Base-by-base conservation (phyloP, 495 filamentous ascomycete genomes). In the Penicillium coffeae region DNA sequence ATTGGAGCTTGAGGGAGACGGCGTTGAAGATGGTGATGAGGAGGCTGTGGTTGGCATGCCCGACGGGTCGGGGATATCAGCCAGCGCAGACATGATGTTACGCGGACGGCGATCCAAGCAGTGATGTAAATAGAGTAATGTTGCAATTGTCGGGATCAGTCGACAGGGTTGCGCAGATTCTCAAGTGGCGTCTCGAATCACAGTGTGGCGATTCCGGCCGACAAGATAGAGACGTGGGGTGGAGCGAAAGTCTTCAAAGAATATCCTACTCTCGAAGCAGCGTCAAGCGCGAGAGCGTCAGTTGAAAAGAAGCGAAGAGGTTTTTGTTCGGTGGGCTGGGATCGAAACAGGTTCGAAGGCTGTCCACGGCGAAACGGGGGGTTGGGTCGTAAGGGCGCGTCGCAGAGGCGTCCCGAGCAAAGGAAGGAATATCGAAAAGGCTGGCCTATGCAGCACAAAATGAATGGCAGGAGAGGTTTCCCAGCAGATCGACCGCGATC, bases 1-100 rank as follows among this genome's bases (percentile, higher is more conserved):
- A 46, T 66, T 81, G 6, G 64, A 73, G 21, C 65, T 81, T 13
- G 80, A 80, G 0, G 69, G 61, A 0, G 67, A 74, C 14, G 71
- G 71, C 10, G 66, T 74, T 6, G 70, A 72, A 32, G 57, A 55
- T 22, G 63, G 59, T 13, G 71, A 64, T 20, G 71, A 66, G 6
- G 69, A 65, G 18, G 53, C 60, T 19, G 58, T 55, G 38, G 56
- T 63, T 25, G 54, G 51, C 46, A 54, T 47, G 43, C 60, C 62
- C 48, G 52, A 60, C 49, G 56, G 64, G 53, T 67, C 65, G 42
- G 59, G 62, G 42, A 57, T 64, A 62, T 69, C 69, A 61, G 55
- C 68, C 48, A 60, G 50, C 55, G 63, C 69, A 65, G 72, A 73
- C 69, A 73, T 74, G 36, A 27, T 54, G 51, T 8, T 43, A 47